Conservation (phyloP, 2,329 filamentous ascomycete species). For the Sporothrix variecibatus region DNA sequence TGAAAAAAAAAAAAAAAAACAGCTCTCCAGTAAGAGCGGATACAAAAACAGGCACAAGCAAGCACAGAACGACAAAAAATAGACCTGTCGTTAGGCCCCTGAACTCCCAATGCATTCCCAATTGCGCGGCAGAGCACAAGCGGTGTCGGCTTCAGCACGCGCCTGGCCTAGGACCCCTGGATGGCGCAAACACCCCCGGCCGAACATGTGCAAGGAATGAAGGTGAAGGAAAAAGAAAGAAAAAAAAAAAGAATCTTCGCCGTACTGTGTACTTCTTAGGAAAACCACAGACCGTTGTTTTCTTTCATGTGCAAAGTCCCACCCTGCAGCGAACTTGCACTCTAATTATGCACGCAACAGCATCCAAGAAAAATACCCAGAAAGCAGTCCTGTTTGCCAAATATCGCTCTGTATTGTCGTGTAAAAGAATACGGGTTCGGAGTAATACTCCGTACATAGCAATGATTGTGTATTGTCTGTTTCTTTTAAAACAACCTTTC, state of each 20-base stretch:
- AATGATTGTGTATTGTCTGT: no score
- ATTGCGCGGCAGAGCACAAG: constrained; percentile 6
- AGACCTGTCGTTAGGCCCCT: background rate
- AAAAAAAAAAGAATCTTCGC: no score
- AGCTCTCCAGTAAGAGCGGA: background rate
- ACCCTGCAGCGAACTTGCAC: background rate
- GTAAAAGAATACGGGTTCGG: no score
- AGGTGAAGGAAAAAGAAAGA: background rate
- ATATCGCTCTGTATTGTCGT: background rate
- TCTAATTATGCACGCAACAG: background rate
- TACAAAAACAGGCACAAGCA: background rate
- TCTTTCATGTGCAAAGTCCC: constrained; percentile 13
- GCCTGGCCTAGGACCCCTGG: background rate
- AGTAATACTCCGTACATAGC: no score
- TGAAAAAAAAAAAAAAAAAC: background rate
- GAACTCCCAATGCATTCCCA: background rate
- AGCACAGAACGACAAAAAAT: background rate
- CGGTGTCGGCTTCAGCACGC: constrained; percentile 2
- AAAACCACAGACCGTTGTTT: background rate
- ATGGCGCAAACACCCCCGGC: background rate
- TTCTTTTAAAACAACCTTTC: no score
- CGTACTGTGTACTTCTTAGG: no score
- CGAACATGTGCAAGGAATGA: constrained; percentile 8
- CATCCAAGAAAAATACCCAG: background rate
- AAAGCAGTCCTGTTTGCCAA: background rate